A percentile compares a stretch with the other conserved stretches of the same genome.
phyloP scores from a whole-genome alignment of 495 filamentous ascomycete genomes.

The Xylaria longipes region DNA sequence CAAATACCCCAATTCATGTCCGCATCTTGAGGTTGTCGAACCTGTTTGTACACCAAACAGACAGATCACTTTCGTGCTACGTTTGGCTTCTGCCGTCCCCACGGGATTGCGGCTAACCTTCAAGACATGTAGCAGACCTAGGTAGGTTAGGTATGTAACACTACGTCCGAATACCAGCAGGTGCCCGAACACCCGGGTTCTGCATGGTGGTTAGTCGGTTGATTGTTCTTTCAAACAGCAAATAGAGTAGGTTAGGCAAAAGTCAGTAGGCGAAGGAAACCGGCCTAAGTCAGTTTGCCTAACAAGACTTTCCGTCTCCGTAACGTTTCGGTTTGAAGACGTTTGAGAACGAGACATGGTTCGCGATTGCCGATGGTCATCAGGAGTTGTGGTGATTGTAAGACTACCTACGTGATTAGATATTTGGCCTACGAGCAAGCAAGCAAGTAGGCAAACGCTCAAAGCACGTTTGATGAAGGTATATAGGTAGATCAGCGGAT shows the following conservation, averaged over 20 bases:
- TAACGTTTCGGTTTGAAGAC: neutral
- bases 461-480: neutral
- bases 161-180: conserved; percentile 8
- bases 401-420: neutral
- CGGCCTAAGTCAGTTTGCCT: neutral
- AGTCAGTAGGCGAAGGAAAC: neutral
- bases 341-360: conserved; percentile 20
- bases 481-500: neutral
- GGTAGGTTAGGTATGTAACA: neutral
- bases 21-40: neutral
- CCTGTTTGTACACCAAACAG: neutral
- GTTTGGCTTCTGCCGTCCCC: neutral
- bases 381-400: neutral
- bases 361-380: neutral
- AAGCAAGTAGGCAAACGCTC: neutral
- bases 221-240: neutral
- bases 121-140: neutral
- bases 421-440: neutral
- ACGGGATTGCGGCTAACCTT: conserved; percentile 7
- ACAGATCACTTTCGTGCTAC: neutral
- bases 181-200: neutral
- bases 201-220: neutral
- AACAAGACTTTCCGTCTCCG: neutral
- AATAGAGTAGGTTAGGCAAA: neutral
- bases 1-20: neutral